These are phyloP conservation scores for Emmonsia crescens DNA, from an alignment of 2,329 filamentous ascomycete genomes.

Conservation along the genomic window DNA sequence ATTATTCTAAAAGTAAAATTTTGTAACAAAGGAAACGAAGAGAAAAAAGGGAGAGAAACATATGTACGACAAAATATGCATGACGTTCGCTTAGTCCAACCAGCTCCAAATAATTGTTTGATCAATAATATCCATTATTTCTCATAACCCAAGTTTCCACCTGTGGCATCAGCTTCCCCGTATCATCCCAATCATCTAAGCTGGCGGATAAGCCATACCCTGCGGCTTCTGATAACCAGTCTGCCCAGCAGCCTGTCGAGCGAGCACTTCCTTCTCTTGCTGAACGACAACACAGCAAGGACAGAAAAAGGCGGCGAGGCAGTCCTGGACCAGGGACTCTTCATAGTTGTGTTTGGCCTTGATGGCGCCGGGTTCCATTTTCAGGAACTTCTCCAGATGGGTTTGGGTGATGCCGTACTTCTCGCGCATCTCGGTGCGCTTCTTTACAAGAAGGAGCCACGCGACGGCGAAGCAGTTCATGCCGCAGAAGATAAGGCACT, in stretches of 20 bases:
- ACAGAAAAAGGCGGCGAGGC: slow-evolving; percentile 4
- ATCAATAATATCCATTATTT: not conserved
- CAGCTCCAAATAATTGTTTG: not conserved
- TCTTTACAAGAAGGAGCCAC: slow-evolving; percentile 4
- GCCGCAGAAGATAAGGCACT: slow-evolving; percentile 8
- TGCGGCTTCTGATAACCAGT: slow-evolving; percentile 3
- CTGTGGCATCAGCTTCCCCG: not conserved
- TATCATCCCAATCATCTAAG: not conserved
- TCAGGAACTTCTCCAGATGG: slow-evolving; percentile 7
- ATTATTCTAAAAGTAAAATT: not conserved
- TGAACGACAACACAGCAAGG: slow-evolving; percentile 6
- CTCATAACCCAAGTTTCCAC: not conserved
- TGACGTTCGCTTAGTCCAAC: not conserved
- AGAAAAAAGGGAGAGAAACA: not conserved
- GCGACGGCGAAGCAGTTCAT: slow-evolving; percentile 6
- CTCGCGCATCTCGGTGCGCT: slow-evolving; percentile 5
- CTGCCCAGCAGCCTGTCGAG: not conserved
- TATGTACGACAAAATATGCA: not conserved
- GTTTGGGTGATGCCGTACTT: slow-evolving; percentile 7
- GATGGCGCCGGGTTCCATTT: slow-evolving; percentile 6
- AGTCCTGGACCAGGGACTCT: slow-evolving; percentile 5
- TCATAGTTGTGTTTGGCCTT: slow-evolving; percentile 7
- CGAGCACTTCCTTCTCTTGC: slow-evolving; percentile 6
- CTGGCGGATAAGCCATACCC: slow-evolving; percentile 4
- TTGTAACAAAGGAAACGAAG: not conserved